Percentiles rank a stretch among this genome's conserved stretches.
These are phyloP conservation scores for Ophiostoma triangulosporum DNA, from an alignment of 2,329 filamentous ascomycete species.

Conservation along the genomic window DNA sequence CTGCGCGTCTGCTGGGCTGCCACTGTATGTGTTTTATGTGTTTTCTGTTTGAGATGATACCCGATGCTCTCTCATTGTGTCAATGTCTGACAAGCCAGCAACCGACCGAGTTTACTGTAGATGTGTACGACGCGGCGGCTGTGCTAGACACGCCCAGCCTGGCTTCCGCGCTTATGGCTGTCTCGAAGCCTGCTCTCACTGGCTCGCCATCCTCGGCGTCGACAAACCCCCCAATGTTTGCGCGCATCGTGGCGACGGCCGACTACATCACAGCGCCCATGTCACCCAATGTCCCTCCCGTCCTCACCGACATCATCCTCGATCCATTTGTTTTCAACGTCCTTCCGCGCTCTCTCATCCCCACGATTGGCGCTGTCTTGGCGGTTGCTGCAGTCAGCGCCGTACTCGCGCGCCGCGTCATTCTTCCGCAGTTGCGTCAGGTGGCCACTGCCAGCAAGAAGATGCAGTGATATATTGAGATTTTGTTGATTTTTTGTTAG, in stretches of 20 bases:
- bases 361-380: slow-evolving; percentile 56
- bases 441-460: slow-evolving; percentile 9
- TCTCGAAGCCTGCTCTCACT: too few species aligned
- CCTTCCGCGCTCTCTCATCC: slow-evolving; percentile 62
- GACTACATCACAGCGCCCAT: slow-evolving; percentile 83
- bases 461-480: not conserved
- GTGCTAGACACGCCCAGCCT: slow-evolving; percentile 51
- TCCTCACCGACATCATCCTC: slow-evolving; percentile 69
- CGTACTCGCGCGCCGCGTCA: slow-evolving; percentile 28
- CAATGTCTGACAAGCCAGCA: slow-evolving; percentile 40
- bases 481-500: not conserved
- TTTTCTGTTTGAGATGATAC: not conserved
- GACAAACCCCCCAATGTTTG: slow-evolving; percentile 21
- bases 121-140: slow-evolving; percentile 45
- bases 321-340: slow-evolving; percentile 69
- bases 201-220: slow-evolving; percentile 25
- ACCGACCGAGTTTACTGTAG: slow-evolving; percentile 67
- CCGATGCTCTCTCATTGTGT: not conserved
- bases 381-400: slow-evolving; percentile 38
- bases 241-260: slow-evolving; percentile 51
- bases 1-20: slow-evolving; percentile 88
- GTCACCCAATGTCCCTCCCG: slow-evolving; percentile 48
- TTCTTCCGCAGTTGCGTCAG: slow-evolving; percentile 21
- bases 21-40: slow-evolving; percentile 60
- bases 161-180: slow-evolving; percentile 12